Percentiles rank a stretch among this genome's conserved stretches.
phyloP scores from a whole-genome alignment of 805 yeast species.

The Vanderwaltozyma yarrowii region DNA sequence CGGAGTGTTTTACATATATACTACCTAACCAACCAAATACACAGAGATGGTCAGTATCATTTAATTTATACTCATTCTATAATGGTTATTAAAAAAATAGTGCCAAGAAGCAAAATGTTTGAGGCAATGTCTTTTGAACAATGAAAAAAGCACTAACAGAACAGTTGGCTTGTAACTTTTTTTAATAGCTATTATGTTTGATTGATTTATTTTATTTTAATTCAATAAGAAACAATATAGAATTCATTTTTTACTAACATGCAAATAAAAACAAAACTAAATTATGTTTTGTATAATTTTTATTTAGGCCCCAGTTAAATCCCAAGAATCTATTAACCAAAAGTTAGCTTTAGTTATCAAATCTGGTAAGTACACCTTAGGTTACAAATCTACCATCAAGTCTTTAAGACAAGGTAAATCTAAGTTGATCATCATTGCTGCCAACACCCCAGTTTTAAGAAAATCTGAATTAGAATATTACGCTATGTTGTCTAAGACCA shows the following conservation, averaged over 20 bases:
- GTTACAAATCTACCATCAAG: conserved; percentile 98
- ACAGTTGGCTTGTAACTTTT: no score
- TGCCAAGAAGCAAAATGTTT: neutral
- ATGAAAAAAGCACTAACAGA: no score
- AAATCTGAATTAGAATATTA: conserved; percentile 99
- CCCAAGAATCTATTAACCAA: conserved; percentile 92
- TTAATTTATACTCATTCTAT: neutral
- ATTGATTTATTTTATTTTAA: no score
- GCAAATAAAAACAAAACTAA: neutral
- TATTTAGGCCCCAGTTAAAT: conserved; percentile 81
- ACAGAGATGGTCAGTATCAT: conserved; percentile 95
- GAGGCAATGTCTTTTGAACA: no score
- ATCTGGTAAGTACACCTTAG: conserved; percentile 99
- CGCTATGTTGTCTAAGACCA: conserved; percentile 99
- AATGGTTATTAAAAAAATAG: neutral
- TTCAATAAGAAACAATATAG: no score
- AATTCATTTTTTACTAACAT: conserved; percentile 5
- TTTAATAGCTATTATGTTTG: no score
- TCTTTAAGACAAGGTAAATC: conserved; percentile 98
- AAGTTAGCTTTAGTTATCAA: conserved; percentile 96
- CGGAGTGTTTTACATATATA: conserved; percentile 67
- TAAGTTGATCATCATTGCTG: conserved; percentile 94
- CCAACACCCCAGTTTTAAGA: conserved; percentile 99
- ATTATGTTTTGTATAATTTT: conserved; percentile 3
- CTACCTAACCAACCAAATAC: conserved; percentile 28